Base-by-base conservation (phyloP, 345 rosid genomes). In the Sapria himalayana region DNA sequence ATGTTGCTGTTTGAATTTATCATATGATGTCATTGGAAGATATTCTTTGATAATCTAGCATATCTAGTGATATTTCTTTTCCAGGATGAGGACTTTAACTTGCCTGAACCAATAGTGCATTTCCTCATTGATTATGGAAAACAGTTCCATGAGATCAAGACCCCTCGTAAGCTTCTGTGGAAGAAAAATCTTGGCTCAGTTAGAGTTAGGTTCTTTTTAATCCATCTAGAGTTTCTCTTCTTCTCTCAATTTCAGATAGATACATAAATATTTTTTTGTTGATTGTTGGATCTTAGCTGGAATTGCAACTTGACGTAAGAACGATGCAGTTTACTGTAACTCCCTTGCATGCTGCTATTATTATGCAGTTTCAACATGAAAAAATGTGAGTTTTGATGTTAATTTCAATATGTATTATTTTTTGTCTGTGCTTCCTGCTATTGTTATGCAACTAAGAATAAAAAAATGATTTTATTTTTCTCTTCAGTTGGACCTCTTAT, bases 161-260 rank as follows among this genome's bases (percentile, higher is more conserved):
- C 93, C 49, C 98, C 98, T 52, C 91, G 91, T 29, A 89, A 82
- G 57, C 73, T 82, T 42, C 68, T 74, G 21, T 89, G 98, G 98
- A 82, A 76, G 82, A 82, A 89, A 71, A 78, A 79, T 69, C 85
- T 89, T 29, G 98, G 98, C 52, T 65, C 71, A 19, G 94, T 89
- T 53, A 79, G 79, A 94, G 98, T 79, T 40, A 39, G 63, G 5
- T 56, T 43, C 55, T 45, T 46, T 25, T 15, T 11, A 33, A 15
- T 44, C 35, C n/a, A n/a, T n/a, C n/a, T n/a, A n/a, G n/a, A n/a
- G n/a, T n/a, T 18, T 33, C 13, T 9, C 11, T 50, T 10, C 46
- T 12, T 41, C 37, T 29, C 49, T 27, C 20, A 23, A 49, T 4
- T 15, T n/a, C 19, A 17, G 32, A 29, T 36, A 18, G n/a, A n/a